Percentiles rank a stretch among this genome's conserved stretches.
phyloP scores from a whole-genome alignment of 2,329 filamentous ascomycete species.

The Tolypocladium cylindrosporum region DNA sequence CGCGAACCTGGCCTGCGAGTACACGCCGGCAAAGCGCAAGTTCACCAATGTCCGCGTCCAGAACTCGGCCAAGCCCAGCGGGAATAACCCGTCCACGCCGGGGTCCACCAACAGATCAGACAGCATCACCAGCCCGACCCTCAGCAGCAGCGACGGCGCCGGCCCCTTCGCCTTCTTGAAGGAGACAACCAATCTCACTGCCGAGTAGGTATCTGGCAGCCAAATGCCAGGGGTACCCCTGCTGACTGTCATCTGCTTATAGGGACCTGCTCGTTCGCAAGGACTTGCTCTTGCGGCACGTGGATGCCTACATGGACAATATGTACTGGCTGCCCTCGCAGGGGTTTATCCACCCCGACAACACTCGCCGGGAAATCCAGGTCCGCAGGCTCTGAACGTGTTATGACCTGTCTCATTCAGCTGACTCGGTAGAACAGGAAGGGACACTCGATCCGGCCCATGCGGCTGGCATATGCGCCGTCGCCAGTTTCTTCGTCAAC shows the following conservation, averaged over 20 bases:
- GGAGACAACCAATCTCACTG: slow-evolving; percentile 13
- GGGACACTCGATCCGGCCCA: slow-evolving; percentile 22
- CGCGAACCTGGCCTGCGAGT: slow-evolving; percentile 26
- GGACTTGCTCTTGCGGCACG: slow-evolving; percentile 24
- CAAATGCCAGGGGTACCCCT: neutral
- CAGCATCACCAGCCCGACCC: slow-evolving; percentile 9
- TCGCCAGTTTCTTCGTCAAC: slow-evolving; percentile 25
- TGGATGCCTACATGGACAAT: slow-evolving; percentile 28
- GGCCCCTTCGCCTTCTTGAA: slow-evolving; percentile 11
- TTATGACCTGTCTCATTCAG: neutral
- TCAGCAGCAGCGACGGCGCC: slow-evolving; percentile 5
- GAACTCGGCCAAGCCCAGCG: slow-evolving; percentile 3
- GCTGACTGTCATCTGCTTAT: neutral
- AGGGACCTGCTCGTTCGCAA: slow-evolving; percentile 23
- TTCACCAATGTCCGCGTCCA: slow-evolving; percentile 23
- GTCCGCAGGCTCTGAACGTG: slow-evolving; percentile 6
- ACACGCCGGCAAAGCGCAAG: slow-evolving; percentile 26
- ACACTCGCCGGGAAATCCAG: slow-evolving; percentile 23
- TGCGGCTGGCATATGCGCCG: slow-evolving; percentile 27
- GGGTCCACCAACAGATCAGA: slow-evolving; percentile 6
- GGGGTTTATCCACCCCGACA: slow-evolving; percentile 26
- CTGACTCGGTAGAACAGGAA: slow-evolving; percentile 11
- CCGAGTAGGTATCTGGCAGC: slow-evolving; percentile 15
- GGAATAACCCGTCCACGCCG: slow-evolving; percentile 2
- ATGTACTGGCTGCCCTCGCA: slow-evolving; percentile 28